Percentiles rank a stretch among this genome's conserved stretches.
phyloP scores from a whole-genome alignment of 495 filamentous ascomycete genomes.

The Antarctomyces pellizariae region DNA sequence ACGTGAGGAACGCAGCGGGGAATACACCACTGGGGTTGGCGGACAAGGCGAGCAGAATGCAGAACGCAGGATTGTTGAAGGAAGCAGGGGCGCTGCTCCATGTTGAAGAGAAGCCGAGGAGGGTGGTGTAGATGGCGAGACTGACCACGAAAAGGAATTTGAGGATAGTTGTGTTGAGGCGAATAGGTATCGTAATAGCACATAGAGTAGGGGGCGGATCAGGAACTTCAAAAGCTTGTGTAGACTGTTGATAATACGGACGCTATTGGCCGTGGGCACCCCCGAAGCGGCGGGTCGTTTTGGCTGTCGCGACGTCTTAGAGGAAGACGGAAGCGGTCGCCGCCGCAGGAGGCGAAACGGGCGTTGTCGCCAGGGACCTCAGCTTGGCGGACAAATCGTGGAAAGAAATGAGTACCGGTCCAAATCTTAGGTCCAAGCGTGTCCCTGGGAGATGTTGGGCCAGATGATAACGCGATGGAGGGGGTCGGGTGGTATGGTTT shows the following conservation, averaged over 20 bases:
- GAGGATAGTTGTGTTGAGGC: no score
- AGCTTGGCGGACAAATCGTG: slow-evolving; percentile 25
- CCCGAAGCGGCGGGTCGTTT: slow-evolving; percentile 48
- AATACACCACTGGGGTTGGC: slow-evolving; percentile 70
- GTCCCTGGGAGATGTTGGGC: no score
- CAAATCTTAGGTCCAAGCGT: slow-evolving; percentile 28
- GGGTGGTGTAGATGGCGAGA: no score
- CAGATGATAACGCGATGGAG: no score
- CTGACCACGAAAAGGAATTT: no score
- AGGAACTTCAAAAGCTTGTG: no score
- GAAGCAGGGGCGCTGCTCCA: slow-evolving; percentile 52
- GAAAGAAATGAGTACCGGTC: slow-evolving; percentile 29
- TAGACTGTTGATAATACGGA: no score
- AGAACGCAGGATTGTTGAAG: slow-evolving; percentile 29
- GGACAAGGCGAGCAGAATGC: slow-evolving; percentile 22
- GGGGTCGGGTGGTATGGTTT: no score
- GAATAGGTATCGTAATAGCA: no score
- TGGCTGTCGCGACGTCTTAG: slow-evolving; percentile 72
- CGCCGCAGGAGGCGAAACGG: slow-evolving; percentile 67
- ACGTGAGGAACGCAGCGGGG: slow-evolving; percentile 56
- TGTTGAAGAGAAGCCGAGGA: no score
- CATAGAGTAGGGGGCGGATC: no score
- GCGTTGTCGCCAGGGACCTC: slow-evolving; percentile 49
- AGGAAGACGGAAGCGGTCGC: slow-evolving; percentile 74
- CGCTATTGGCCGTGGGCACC: slow-evolving; percentile 39